Percentiles rank a stretch among this genome's conserved stretches.
Conservation (phyloP, 176 grass and related monocot genomes). For the Cocos nucifera region DNA sequence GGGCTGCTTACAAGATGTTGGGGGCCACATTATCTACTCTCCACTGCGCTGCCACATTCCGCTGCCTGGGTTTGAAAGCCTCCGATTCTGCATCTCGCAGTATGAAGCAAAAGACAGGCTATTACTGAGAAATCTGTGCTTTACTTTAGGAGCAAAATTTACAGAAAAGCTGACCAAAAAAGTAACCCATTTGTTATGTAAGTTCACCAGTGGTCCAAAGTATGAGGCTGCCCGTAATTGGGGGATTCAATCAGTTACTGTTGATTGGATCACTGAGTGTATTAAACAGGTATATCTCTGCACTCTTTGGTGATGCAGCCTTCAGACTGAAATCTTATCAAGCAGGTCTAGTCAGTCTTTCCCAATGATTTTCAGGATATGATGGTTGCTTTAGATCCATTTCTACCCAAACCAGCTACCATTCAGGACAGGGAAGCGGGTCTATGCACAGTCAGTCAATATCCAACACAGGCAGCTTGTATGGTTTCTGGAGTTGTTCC, state of each 20-base stretch:
- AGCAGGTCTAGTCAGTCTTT: not conserved
- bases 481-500: constrained; percentile 27
- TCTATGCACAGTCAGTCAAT: constrained; percentile 52
- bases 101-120: constrained; percentile 61
- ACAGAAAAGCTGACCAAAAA: constrained; percentile 43
- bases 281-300: constrained; percentile 46
- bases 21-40: constrained; percentile 78
- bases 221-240: constrained; percentile 55
- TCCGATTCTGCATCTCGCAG: constrained; percentile 61
- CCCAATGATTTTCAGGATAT: constrained; percentile 36
- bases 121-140: constrained; percentile 77
- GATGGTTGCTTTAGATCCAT: constrained; percentile 53
- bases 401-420: constrained; percentile 44
- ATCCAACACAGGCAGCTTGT: constrained; percentile 47
- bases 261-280: constrained; percentile 85
- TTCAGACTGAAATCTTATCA: constrained; percentile 5
- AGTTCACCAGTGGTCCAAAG: constrained; percentile 57
- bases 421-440: constrained; percentile 56
- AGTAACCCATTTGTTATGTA: constrained; percentile 81
- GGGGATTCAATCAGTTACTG: constrained; percentile 46
- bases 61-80: constrained; percentile 55
- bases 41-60: constrained; percentile 70
- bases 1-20: constrained; percentile 66
- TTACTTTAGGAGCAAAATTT: constrained; percentile 64
- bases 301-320: not conserved